Base-by-base conservation (phyloP, 257 asterid genomes). In the Solanum pinnatisectum region DNA sequence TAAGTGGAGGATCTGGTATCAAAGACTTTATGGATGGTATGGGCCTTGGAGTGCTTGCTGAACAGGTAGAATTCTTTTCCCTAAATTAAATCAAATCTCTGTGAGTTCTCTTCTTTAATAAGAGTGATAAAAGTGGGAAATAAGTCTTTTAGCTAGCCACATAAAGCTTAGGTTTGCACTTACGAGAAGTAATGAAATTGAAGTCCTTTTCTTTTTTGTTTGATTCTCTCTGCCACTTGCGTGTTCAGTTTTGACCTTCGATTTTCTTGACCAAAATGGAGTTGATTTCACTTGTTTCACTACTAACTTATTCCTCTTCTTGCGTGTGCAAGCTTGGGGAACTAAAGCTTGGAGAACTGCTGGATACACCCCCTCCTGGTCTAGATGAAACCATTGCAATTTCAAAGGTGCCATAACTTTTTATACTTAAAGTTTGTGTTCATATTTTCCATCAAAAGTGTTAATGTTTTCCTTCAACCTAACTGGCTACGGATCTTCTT, bases 351-450 rank as follows among this genome's bases (percentile, higher is more conserved):
- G 99, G 98, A 87, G 99, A 97, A 92, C 93, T 97, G 91, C 95
- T 97, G 93, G 99, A 96, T 92, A 96, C 99, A 39, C 99, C 99
- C 88, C 99, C 99, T 88, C 99, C 99, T 77, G 99, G 99, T 85
- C 90, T 97, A 68, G 99, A 97, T 89, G 99, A 97, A 92, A 99
- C 99, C 81, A 96, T 97, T 89, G 99, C 99, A 73, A 96, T 97
- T 92, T 94, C 98, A 40, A 97, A 97, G 99, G 99, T 82, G 85
- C 70, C 70, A 30, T 39, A 30, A 82, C 92, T 94, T 83, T 94
- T 77, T 65, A 39, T 82, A 36, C 23, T 40, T 37, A 37, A 18
- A 40, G 20, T 87, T 46, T 52, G 67, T 36, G 36, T 25, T 84
- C 85, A 59, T 73, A 65, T 72, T 88, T 25, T 39, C 76, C 39